Conservation (phyloP, 2,329 filamentous ascomycete genomes). For the Colletotrichum eremochloae region DNA sequence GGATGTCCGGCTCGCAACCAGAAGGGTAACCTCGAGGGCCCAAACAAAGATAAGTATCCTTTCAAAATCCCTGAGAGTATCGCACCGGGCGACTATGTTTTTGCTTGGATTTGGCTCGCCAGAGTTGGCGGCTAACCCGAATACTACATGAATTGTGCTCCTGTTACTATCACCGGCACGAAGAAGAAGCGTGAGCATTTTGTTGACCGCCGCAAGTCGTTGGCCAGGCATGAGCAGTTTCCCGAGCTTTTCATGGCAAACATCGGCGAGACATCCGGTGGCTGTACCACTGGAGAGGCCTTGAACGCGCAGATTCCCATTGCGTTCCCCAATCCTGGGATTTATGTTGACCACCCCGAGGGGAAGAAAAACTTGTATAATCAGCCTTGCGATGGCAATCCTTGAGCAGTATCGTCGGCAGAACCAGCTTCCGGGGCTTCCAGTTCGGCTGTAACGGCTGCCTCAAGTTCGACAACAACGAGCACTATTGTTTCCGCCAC, state of each 20-base stretch:
- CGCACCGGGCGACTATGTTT: conserved; percentile 32
- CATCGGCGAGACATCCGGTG: conserved; percentile 25
- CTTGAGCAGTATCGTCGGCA: not conserved
- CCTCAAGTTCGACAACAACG: not conserved
- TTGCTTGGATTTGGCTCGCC: conserved; percentile 39
- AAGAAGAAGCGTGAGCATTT: conserved; percentile 16
- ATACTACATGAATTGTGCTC: conserved; percentile 40
- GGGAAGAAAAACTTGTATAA: conserved; percentile 26
- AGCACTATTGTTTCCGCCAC: not conserved
- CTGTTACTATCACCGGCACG: conserved; percentile 24
- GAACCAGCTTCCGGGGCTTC: not conserved
- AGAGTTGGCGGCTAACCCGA: conserved; percentile 24
- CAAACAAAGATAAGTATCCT: conserved; percentile 32
- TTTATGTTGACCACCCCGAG: conserved; percentile 23
- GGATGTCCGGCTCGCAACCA: conserved; percentile 35
- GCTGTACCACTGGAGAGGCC: conserved; percentile 33
- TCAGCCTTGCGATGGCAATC: conserved; percentile 33
- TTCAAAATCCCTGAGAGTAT: conserved; percentile 31
- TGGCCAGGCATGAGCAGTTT: conserved; percentile 17
- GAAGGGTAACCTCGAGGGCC: conserved; percentile 36
- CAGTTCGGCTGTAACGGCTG: not conserved
- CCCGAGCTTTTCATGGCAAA: conserved; percentile 38
- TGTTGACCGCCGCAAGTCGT: not conserved
- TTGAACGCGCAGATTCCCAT: conserved; percentile 29
- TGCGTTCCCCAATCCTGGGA: conserved; percentile 16